A percentile compares a stretch with the other conserved stretches of the same genome.
Conservation (phyloP, 305 asterid species). For the Fraxinus sp. region DNA sequence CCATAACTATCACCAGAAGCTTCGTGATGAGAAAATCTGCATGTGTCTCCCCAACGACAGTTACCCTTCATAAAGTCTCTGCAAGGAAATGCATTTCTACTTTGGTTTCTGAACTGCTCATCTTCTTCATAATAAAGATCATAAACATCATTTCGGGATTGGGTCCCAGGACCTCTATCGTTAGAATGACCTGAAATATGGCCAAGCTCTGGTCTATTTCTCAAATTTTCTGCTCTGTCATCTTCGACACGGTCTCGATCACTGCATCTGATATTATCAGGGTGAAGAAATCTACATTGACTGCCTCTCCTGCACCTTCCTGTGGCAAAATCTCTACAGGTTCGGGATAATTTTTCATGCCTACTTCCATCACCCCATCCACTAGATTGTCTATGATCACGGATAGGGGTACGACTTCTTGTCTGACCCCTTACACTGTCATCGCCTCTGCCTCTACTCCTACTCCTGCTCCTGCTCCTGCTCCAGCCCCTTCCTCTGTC, state of each 20-base stretch:
- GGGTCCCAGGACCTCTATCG: conserved; percentile 43
- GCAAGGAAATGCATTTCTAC: conserved; percentile 55
- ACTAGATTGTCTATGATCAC: conserved; percentile 53
- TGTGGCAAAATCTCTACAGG: conserved; percentile 56
- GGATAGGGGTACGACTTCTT: conserved; percentile 39
- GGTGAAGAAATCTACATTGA: conserved; percentile 68
- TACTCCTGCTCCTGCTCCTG: conserved; percentile 27
- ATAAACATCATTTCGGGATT: conserved; percentile 42
- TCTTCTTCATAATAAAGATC: conserved; percentile 49
- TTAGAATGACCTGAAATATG: conserved; percentile 40
- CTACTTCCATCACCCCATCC: conserved; percentile 57
- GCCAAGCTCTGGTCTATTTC: conserved; percentile 42
- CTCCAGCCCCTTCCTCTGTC: conserved; percentile 37
- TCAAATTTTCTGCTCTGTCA: conserved; percentile 45
- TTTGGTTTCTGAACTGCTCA: conserved; percentile 46
- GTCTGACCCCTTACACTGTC: conserved; percentile 34
- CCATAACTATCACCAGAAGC: conserved; percentile 47
- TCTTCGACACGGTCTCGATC: conserved; percentile 39
- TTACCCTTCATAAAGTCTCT: conserved; percentile 61
- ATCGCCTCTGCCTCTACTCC: conserved; percentile 45
- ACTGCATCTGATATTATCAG: conserved; percentile 33
- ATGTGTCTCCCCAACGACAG: conserved; percentile 79
- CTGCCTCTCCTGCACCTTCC: conserved; percentile 74
- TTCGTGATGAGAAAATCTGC: conserved; percentile 72
- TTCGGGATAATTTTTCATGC: conserved; percentile 46